These are phyloP conservation scores for Globisporangium okanoganense DNA, from an alignment of 352 stramenopile species.

Conservation along the genomic window DNA sequence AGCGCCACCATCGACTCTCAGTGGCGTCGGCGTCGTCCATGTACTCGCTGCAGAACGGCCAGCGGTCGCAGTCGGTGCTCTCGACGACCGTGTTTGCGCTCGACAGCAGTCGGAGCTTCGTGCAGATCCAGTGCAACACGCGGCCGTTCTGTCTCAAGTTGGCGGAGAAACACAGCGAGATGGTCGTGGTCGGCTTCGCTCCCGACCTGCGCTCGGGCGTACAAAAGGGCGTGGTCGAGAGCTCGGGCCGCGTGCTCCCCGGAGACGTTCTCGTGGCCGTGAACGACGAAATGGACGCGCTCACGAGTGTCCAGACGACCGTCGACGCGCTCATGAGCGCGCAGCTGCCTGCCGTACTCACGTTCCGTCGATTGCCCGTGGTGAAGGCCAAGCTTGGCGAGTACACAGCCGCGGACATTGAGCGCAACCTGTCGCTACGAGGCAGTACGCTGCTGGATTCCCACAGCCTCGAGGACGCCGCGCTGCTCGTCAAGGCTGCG, in stretches of 20 bases:
- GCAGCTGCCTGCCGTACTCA: slow-evolving; percentile 43
- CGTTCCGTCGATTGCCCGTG: slow-evolving; percentile 44
- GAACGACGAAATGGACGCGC: slow-evolving; percentile 39
- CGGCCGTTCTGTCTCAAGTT: slow-evolving; percentile 53
- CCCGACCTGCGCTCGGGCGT: slow-evolving; percentile 20
- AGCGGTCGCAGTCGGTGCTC: slow-evolving; percentile 17
- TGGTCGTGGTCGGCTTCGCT: slow-evolving; percentile 49
- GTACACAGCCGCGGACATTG: slow-evolving; percentile 52
- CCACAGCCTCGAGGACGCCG: slow-evolving; percentile 36
- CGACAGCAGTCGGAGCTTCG: slow-evolving; percentile 26
- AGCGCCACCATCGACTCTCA: neutral
- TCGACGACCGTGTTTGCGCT: slow-evolving; percentile 21
- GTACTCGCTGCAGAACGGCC: neutral
- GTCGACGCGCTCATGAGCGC: slow-evolving; percentile 30
- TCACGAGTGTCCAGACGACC: slow-evolving; percentile 44
- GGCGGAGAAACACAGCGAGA: slow-evolving; percentile 28
- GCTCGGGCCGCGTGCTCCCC: slow-evolving; percentile 32
- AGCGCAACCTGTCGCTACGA: slow-evolving; percentile 43
- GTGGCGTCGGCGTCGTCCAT: neutral
- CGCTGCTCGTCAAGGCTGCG: slow-evolving; percentile 45
- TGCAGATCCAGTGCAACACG: slow-evolving; percentile 40
- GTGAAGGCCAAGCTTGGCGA: slow-evolving; percentile 49
- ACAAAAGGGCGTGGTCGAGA: slow-evolving; percentile 32
- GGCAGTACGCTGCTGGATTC: slow-evolving; percentile 29
- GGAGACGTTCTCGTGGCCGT: slow-evolving; percentile 65